Conservation (phyloP, 805 yeast species). For the Alloascoidea africana region DNA sequence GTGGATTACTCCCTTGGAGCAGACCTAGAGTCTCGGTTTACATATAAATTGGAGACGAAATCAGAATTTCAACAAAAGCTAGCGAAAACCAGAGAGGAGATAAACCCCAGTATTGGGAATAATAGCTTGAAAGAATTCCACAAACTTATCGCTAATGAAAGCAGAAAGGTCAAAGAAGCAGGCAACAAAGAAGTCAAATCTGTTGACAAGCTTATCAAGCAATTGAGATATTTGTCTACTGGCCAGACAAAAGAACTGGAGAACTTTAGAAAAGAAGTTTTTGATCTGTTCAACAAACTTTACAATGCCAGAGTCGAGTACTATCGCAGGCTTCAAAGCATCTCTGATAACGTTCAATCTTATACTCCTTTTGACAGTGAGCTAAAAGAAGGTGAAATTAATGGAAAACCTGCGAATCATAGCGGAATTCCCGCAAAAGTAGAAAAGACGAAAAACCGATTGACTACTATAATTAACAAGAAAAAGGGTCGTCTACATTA, state of each 20-base stretch:
- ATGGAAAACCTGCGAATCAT: conserved; percentile 9
- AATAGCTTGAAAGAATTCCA: conserved; percentile 8
- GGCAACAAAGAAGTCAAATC: conserved; percentile 9
- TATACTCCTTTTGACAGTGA: conserved; percentile 17
- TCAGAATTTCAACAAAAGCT: conserved; percentile 9
- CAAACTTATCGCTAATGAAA: not conserved
- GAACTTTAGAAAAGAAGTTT: conserved; percentile 28
- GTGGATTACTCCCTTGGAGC: too few relatives aligned
- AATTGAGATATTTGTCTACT: conserved; percentile 21
- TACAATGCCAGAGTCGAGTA: conserved; percentile 75
- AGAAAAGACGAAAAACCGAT: conserved; percentile 7
- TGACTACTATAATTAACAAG: conserved; percentile 9
- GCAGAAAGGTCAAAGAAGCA: conserved; percentile 7
- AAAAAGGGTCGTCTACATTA: conserved; percentile 5
- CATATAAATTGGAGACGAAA: too few relatives aligned
- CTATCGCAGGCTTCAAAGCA: conserved; percentile 68
- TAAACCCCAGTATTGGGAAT: conserved; percentile 11
- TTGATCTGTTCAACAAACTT: conserved; percentile 38
- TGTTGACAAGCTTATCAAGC: conserved; percentile 8
- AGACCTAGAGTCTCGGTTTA: too few relatives aligned
- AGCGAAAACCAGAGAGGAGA: conserved; percentile 13
- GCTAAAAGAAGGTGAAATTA: conserved; percentile 12
- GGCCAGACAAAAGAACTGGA: conserved; percentile 27
- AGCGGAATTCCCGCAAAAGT: conserved; percentile 9
- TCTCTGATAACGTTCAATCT: conserved; percentile 68